Base-by-base conservation (phyloP, 257 asterid genomes). In the Primulina tabacum region DNA sequence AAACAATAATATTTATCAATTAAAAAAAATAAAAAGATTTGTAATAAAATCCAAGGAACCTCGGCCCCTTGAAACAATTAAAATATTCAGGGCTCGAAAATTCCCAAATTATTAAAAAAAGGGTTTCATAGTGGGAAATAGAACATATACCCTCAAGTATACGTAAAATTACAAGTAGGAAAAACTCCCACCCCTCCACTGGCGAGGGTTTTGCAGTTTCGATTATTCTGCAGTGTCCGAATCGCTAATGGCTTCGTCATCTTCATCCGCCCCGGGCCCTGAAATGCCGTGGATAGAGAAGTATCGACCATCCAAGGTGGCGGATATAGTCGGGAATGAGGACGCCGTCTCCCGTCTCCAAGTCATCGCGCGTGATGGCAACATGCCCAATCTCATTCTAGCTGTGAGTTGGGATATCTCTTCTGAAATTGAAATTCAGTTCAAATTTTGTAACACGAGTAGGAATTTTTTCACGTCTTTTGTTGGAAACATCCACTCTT, bases 221-320 rank as follows among this genome's bases (percentile, higher is more conserved):
- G 3, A 12, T 47, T 0, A 47, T 47, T 47, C 55, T 47, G n/a
- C 6, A 12, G 29, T 9, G 38, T 7, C 17, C 32, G 33, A 30
- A 72, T 8, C 77, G 68, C 43, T 32, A 65, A 88, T 88, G 96
- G 92, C 96, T 17, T 87, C 98, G 0, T 79, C 87, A 8, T 86
- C 96, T 20, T 82, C 95, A 0, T 77, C 82, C 2, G n/a, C 71
- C 1, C 29, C 73, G 61, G 94, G 82, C 0, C 95, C 97, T 2
- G 95, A 86, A 17, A 89, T 91, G 32, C 99, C 99, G 14, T 93
- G 99, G 99, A 96, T 93, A 11, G 97, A 94, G 87, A 91, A 91
- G 82, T 94, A 75, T 70, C 81, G 97, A 37, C 99, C 99, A 6
- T 70, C 74, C 8, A 94, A 80, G 77, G 97, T 91, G 34, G 89